Evolutionary conservation across 2,329 filamentous ascomycete genomes (phyloP), one percentile per base, ranked within the genome.

Genomic region (Xylaria sp.): DNA sequence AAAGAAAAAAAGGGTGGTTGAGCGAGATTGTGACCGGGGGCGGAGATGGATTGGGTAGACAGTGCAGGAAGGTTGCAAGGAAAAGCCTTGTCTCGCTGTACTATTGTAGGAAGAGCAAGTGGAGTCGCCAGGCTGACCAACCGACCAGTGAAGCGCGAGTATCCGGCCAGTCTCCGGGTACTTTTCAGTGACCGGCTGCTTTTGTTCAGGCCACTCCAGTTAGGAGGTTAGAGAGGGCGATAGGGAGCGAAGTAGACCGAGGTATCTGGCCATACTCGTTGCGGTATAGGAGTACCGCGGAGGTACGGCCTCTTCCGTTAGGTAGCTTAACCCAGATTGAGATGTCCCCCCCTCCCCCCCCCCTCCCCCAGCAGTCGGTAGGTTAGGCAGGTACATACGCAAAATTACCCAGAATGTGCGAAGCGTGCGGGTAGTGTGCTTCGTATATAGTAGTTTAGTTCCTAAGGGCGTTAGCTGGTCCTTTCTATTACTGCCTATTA

Each of bases 1-100:
- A 67, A 68, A 63, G 59, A 63, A 68, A 70, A 71, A 72, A 69
- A 70, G 68, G 68, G 67, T 64, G 68, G 66, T 63, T 57, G 65
- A 66, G 61, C 61, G 67, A 66, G 68, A 69, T 70, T 70, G 68
- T 64, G 66, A 69, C 66, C 66, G 69, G 69, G 64, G 65, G 63
- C 63, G 65, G 55, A 61, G 57, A 60, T 60, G 61, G 61, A 62
- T 44, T 57, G 64, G 55, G 56, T 63, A 61, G 58, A 62, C 66
- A 58, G 59, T 59, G 59, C 55, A 60, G 57, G 52, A 52, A 54
- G 53, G 55, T 44, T 35, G 50, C 59, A 57, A 59, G 61, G 58
- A 34, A 48, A 52, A 53, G 54, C 55, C 58, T 54, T 51, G 61
- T 60, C 52, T 44, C 48, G 23, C 48, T 48, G 50, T 57, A 46